Conservation (phyloP, 306 rosid species). For the Gynostemma pentaphyllum region DNA sequence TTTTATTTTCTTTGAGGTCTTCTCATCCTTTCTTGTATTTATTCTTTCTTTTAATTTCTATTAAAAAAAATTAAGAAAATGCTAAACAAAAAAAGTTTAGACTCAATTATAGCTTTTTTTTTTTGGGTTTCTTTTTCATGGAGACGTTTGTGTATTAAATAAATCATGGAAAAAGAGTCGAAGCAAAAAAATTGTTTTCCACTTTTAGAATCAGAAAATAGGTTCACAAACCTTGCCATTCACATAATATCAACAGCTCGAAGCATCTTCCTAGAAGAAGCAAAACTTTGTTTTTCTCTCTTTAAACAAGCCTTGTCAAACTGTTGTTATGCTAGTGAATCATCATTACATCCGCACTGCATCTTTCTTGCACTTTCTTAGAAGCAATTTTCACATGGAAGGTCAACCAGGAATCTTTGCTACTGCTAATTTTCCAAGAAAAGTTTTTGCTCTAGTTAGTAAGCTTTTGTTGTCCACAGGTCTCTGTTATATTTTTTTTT, state of each 20-base stretch:
- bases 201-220: no score
- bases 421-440: neutral
- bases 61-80: no score
- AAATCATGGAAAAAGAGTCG: no score
- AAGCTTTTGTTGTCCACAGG: neutral
- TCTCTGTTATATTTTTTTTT: neutral
- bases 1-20: no score
- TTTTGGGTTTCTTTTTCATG: no score
- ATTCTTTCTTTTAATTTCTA: neutral
- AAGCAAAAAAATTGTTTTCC: no score
- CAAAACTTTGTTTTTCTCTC: neutral
- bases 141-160: no score
- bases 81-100: no score
- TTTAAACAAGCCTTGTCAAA: neutral
- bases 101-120: no score
- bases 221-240: no score
- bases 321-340: neutral
- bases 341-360: neutral
- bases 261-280: neutral
- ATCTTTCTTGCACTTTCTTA: neutral
- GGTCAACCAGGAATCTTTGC: neutral
- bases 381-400: neutral
- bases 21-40: no score
- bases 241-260: neutral
- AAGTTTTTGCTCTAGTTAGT: neutral